Evolutionary conservation across 768 basidiomycete species (phyloP), one percentile per base, ranked within the genome.

Genomic region (Rhodotorula taiwanensis): DNA sequence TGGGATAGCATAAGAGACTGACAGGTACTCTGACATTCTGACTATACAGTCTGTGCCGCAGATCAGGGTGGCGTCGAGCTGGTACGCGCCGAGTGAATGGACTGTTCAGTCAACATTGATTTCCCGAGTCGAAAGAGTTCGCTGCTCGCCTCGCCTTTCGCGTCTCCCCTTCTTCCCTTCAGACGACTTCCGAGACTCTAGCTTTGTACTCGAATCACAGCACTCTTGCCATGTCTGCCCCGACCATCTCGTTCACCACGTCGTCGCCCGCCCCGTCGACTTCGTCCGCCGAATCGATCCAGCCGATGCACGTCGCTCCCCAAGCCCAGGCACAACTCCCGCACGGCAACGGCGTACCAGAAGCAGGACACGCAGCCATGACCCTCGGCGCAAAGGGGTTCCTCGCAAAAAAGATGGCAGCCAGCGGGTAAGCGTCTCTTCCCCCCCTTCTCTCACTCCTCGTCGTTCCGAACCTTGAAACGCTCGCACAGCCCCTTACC

Each of bases 371-470:
- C 79, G 20, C 83, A 82, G 36, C 86, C 86, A 39, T 70, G 68
- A 39, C 45, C 18, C 82, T 91, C 81, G 92, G 90, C 21, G 86
- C 87, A 54, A 95, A 90, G 75, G 91, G 94, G 1, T 81, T 99
- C 43, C 77, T 99, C 28, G 89, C 88, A 16, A 98, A 95, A 81
- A 89, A 85, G 79, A 82, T 97, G 82, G 88, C 89, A 45, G 93
- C 90, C 77, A 82, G 79, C 73, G 83, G 83, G 93, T 94, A 60
- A 73, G 89, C 81, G 31, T 33, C 45, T 41, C 36, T 39, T n/a
- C 56, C 54, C 33, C 27, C 36, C 7, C 11, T 6, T 1, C 21
- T 31, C 18, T 10, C 3, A 5, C 31, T 14, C 20, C 30, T 56
- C 31, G n/a, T n/a, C n/a, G 27, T 14, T 6, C 49, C 31, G 28